Conservation (phyloP, 2,329 filamentous ascomycete species). For the Macrophomina tecta region DNA sequence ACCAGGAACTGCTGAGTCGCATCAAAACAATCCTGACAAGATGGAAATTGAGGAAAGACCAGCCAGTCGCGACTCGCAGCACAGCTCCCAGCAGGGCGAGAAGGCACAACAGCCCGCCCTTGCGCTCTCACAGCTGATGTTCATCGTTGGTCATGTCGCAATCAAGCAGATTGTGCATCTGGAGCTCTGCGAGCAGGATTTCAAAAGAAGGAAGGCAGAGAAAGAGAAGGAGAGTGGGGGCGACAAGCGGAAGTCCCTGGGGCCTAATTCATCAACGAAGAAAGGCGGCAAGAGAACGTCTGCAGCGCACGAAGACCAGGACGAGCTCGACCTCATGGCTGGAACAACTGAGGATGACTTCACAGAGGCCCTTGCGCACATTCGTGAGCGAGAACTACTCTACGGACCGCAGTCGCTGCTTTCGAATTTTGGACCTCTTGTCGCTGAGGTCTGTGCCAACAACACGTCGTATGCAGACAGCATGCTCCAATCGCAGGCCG, state of each 20-base stretch:
- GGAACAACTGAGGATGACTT: slow-evolving; percentile 96
- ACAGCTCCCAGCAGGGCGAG: slow-evolving; percentile 29
- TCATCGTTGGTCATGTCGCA: slow-evolving; percentile 93
- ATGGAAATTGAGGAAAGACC: slow-evolving; percentile 33
- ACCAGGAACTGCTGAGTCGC: slow-evolving; percentile 11
- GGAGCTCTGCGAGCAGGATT: slow-evolving; percentile 95
- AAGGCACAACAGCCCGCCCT: slow-evolving; percentile 72
- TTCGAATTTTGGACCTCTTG: slow-evolving; percentile 88
- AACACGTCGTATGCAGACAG: slow-evolving; percentile 91
- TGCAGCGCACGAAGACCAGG: slow-evolving; percentile 70
- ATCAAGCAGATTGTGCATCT: slow-evolving; percentile 99
- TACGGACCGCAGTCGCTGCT: slow-evolving; percentile 84
- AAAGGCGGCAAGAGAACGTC: slow-evolving; percentile 50
- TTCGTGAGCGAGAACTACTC: slow-evolving; percentile 82
- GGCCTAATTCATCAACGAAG: slow-evolving; percentile 40
- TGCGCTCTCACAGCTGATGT: slow-evolving; percentile 86
- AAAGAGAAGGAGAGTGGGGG: slow-evolving; percentile 67
- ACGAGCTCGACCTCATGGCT: slow-evolving; percentile 94
- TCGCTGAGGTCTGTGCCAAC: slow-evolving; percentile 91
- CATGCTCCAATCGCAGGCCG: slow-evolving; percentile 89
- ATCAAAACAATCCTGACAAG: slow-evolving; percentile 18
- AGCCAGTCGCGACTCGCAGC: slow-evolving; percentile 15
- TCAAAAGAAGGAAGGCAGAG: slow-evolving; percentile 93
- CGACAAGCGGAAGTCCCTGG: slow-evolving; percentile 41
- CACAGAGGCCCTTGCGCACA: slow-evolving; percentile 82